A percentile compares a stretch with the other conserved stretches of the same genome.
Evolutionary conservation across 352 stramenopile genomes (phyloP).

Genomic region (Phytophthora hybrid): DNA sequence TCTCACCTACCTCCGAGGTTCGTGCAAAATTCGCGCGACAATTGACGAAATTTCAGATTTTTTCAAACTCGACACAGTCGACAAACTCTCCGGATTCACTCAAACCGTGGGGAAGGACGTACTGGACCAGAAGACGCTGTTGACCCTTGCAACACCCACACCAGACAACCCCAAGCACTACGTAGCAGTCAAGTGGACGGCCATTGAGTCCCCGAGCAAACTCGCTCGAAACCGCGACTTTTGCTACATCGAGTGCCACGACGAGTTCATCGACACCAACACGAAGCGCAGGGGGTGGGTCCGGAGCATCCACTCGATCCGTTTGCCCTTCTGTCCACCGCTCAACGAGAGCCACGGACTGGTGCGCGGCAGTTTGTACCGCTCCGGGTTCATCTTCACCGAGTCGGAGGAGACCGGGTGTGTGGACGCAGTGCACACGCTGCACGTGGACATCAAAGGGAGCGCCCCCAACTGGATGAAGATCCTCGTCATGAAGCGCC

Average conservation of each 20-base stretch:
- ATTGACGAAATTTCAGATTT: slow-evolving; percentile 86
- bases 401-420: slow-evolving; percentile 59
- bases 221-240: slow-evolving; percentile 84
- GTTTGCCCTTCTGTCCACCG: slow-evolving; percentile 71
- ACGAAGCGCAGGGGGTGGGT: slow-evolving; percentile 79
- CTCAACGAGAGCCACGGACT: slow-evolving; percentile 66
- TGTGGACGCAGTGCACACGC: slow-evolving; percentile 78
- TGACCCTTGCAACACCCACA: slow-evolving; percentile 68
- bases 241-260: slow-evolving; percentile 86
- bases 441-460: slow-evolving; percentile 85
- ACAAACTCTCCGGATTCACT: slow-evolving; percentile 76
- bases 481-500: slow-evolving; percentile 77
- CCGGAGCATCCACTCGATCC: slow-evolving; percentile 81
- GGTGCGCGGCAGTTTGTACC: slow-evolving; percentile 77
- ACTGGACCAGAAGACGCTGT: slow-evolving; percentile 81
- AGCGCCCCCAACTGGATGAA: slow-evolving; percentile 82
- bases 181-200: slow-evolving; percentile 86
- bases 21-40: slow-evolving; percentile 77
- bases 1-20: slow-evolving; percentile 76
- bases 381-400: slow-evolving; percentile 83
- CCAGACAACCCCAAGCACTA: slow-evolving; percentile 84
- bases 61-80: slow-evolving; percentile 77
- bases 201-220: slow-evolving; percentile 78
- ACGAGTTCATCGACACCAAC: slow-evolving; percentile 85
- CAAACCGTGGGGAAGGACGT: slow-evolving; percentile 82